Evolutionary conservation across 345 rosid genomes (phyloP), one percentile per base, ranked within the genome.

Genomic region (Anastatica hierochuntica): DNA sequence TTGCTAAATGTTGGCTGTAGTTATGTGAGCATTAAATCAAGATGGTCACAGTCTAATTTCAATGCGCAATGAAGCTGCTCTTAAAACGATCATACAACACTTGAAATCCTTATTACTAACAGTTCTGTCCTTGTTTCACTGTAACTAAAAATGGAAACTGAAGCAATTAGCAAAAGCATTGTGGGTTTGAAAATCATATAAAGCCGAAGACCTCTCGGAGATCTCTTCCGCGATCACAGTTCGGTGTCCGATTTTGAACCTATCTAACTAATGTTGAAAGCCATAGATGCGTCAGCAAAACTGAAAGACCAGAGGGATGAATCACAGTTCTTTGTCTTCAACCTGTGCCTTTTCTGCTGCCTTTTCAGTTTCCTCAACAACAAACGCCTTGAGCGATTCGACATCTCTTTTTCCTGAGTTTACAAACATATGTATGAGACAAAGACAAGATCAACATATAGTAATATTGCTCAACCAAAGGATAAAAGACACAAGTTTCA

Each of bases 321-420:
- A 64, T 86, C 69, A 84, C 58, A 88, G 71, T 29, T 88, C 96
- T 58, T 76, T 58, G 56, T 78, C 90, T 50, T 67, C 88, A 33
- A 74, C 67, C 63, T 74, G 79, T 14, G 86, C 81, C 60, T 84
- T 82, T 55, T 75, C 74, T 39, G 90, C 90, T 21, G 90, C 97
- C 67, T 90, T 90, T 46, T 80, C 95, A 10, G 94, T 82, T 76
- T 90, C 97, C 68, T 80, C 90, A 63, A 86, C 59, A 36, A 67
- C 84, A 62, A 90, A 86, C 4, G 74, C 39, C 70, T 71, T 83
- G 4, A 90, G 86, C n/a, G 83, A 83, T 58, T 79, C 90, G 13
- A 80, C 78, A 51, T 83, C 77, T 61, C 95, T 76, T 54, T 72
- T 74, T 18, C 97, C 95, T 89, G 70, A 26, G 23, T 37, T 58